Conservation (phyloP, 2,329 filamentous ascomycete species). For the Talaromyces sp. region DNA sequence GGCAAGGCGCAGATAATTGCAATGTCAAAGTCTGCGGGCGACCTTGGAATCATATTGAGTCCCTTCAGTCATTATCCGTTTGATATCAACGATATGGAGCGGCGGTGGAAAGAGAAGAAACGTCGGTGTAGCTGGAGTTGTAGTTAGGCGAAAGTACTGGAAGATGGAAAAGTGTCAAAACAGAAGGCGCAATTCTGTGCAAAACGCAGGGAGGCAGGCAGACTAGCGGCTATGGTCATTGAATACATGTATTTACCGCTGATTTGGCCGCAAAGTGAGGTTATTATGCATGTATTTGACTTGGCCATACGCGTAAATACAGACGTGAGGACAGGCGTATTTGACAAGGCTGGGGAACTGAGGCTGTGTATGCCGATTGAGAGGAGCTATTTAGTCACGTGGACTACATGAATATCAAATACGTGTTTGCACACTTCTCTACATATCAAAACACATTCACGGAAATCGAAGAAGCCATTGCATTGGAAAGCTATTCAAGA, state of each 20-base stretch:
- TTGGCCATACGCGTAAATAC: background rate
- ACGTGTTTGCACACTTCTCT: background rate
- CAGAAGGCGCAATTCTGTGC: background rate
- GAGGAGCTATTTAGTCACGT: background rate
- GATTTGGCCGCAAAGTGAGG: background rate
- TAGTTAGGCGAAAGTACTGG: background rate
- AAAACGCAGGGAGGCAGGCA: background rate
- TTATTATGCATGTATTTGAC: background rate
- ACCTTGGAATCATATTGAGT: background rate
- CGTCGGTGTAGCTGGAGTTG: background rate
- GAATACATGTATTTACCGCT: background rate
- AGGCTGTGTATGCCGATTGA: background rate
- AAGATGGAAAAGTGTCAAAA: background rate
- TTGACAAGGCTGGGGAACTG: background rate
- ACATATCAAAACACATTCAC: background rate
- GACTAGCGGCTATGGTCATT: background rate
- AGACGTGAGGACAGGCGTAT: background rate
- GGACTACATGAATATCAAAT: background rate
- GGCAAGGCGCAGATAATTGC: constrained; percentile 13
- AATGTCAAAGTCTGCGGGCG: background rate
- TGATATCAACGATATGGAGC: background rate
- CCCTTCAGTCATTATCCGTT: background rate
- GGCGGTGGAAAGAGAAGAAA: background rate
- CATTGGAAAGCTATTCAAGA: background rate
- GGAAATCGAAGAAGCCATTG: background rate